A percentile compares a stretch with the other conserved stretches of the same genome.
Evolutionary conservation across 306 rosid species (phyloP).

Genomic region (Cicer pinnatifidum): DNA sequence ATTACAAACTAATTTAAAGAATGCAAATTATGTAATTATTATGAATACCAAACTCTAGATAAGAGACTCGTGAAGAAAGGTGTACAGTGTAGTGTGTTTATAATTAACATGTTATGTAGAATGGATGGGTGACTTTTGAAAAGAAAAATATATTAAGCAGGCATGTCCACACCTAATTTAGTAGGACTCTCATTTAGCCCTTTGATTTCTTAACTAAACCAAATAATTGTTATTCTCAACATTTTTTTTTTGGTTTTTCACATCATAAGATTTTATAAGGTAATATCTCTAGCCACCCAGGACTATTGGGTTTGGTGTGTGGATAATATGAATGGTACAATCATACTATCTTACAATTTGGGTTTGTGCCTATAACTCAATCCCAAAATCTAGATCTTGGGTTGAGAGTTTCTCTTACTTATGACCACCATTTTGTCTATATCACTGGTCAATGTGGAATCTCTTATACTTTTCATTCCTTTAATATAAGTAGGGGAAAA

Average conservation of each 20-base stretch:
- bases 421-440: no score
- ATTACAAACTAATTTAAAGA: conserved; percentile 28
- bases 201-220: conserved; percentile 13
- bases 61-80: not conserved
- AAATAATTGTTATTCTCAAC: conserved; percentile 2
- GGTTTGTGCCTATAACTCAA: no score
- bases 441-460: no score
- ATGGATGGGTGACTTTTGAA: no score
- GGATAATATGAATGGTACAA: no score
- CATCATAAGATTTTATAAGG: not conserved
- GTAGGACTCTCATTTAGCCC: not conserved
- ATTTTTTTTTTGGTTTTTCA: not conserved
- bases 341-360: no score
- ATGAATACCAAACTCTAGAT: conserved; percentile 32
- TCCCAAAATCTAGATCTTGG: no score
- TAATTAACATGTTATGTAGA: not conserved
- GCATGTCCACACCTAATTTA: not conserved
- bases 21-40: conserved; percentile 21
- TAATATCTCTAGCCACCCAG: not conserved
- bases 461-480: not conserved
- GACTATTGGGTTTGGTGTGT: no score
- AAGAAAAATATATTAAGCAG: not conserved
- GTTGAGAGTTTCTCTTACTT: no score
- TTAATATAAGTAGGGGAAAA: not conserved
- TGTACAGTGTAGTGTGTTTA: conserved; percentile 35